Percentiles rank a stretch among this genome's conserved stretches.
These are phyloP conservation scores for Brettanomyces sp. DNA, from an alignment of 805 yeast genomes.

Conservation along the genomic window DNA sequence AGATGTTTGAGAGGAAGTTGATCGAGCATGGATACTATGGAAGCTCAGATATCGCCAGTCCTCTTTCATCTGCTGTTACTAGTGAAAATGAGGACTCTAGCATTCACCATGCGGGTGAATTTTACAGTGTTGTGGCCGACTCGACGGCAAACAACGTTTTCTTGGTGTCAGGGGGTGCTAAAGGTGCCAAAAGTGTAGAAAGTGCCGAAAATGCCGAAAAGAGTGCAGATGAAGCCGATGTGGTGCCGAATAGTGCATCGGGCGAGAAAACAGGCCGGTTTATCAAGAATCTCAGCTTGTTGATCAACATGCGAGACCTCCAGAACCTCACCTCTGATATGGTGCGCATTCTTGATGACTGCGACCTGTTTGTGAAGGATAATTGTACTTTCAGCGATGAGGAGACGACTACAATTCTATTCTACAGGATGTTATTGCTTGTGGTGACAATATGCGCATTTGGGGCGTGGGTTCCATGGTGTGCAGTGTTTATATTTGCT, in stretches of 20 bases:
- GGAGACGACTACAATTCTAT: slow-evolving; percentile 51
- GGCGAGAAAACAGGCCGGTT: neutral
- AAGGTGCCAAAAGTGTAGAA: too few relatives aligned
- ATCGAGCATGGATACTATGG: slow-evolving; percentile 1
- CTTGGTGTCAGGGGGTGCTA: neutral
- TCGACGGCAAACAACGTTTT: neutral
- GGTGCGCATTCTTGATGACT: slow-evolving; percentile 37
- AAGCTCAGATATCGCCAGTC: neutral
- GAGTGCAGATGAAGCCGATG: neutral
- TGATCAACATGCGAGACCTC: slow-evolving; percentile 62
- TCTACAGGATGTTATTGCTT: slow-evolving; percentile 31
- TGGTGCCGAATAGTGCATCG: neutral
- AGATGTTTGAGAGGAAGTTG: slow-evolving; percentile 1
- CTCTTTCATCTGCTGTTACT: neutral
- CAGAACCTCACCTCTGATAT: slow-evolving; percentile 55
- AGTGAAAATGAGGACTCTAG: neutral
- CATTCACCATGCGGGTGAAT: neutral
- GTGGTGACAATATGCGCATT: slow-evolving; percentile 33
- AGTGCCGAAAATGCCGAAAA: neutral
- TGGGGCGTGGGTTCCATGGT: slow-evolving; percentile 57
- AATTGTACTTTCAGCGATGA: slow-evolving; percentile 69
- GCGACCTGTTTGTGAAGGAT: slow-evolving; percentile 49
- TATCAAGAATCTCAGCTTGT: slow-evolving; percentile 14
- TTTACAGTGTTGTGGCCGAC: neutral
- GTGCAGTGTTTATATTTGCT: slow-evolving; percentile 38